These are phyloP conservation scores for Pyricularia pennisetigena DNA, from an alignment of 2,329 filamentous ascomycete species.

Conservation along the genomic window DNA sequence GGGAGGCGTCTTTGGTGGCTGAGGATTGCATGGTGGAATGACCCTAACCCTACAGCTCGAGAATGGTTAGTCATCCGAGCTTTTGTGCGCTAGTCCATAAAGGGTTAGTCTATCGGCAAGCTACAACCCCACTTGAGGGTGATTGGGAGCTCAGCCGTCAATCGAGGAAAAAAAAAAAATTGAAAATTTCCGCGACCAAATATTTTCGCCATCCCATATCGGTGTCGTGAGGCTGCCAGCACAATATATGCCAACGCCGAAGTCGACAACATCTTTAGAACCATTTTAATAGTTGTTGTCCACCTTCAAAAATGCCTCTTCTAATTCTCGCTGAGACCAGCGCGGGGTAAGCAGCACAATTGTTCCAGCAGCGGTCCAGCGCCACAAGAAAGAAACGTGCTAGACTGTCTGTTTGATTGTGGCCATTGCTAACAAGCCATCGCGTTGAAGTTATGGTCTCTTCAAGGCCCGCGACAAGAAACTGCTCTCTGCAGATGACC, in stretches of 20 bases:
- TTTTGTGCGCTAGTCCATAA: neutral
- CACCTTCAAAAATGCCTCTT: conserved; percentile 59
- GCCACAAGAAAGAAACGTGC: neutral
- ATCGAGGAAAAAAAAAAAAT: conserved; percentile 11
- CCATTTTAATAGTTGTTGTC: neutral
- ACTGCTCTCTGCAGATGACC: conserved; percentile 78
- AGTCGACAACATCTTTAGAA: neutral
- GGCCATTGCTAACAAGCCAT: conserved; percentile 17
- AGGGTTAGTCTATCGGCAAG: neutral
- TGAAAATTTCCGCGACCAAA: conserved; percentile 11
- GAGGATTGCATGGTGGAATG: neutral
- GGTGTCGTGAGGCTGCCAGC: conserved; percentile 2
- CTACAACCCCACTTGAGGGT: neutral
- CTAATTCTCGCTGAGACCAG: conserved; percentile 92
- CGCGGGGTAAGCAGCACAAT: conserved; percentile 46
- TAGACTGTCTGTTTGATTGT: neutral
- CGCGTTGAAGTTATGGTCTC: conserved; percentile 68
- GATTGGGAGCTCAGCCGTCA: neutral
- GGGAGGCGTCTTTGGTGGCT: conserved; percentile 3
- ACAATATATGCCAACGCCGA: conserved; percentile 1
- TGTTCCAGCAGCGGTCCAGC: neutral
- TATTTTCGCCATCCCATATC: conserved; percentile 9
- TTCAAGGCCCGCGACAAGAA: conserved; percentile 99
- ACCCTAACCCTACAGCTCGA: neutral
- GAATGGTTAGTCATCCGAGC: neutral